Conservation (phyloP, 2,329 filamentous ascomycete species). For the Cladobotryum protrusum region DNA sequence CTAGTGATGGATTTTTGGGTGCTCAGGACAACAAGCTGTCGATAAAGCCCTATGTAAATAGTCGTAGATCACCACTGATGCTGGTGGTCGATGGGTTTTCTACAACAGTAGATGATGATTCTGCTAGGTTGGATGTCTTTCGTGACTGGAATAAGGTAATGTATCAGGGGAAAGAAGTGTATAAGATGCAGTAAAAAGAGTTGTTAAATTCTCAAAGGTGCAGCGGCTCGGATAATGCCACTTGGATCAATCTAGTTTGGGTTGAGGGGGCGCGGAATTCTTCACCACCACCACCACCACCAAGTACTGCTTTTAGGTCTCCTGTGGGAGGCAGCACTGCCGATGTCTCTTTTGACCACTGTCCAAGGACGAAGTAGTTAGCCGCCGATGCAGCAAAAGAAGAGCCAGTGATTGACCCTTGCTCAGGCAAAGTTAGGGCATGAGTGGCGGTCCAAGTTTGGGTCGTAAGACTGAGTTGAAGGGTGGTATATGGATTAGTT, state of each 20-base stretch:
- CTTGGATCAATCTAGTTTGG: conserved; percentile 3
- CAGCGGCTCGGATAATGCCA: conserved; percentile 3
- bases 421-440: conserved; percentile 9
- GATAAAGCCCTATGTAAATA: neutral
- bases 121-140: conserved; percentile 1
- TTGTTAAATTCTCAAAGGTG: neutral
- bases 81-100: neutral
- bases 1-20: too few relatives aligned
- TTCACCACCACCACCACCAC: neutral
- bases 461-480: conserved; percentile 11
- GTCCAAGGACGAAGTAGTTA: conserved; percentile 11
- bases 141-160: neutral
- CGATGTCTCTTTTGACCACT: conserved; percentile 7
- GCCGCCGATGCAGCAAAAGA: conserved; percentile 7
- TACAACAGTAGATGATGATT: neutral
- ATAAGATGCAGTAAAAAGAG: conserved; percentile 1
- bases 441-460: conserved; percentile 11
- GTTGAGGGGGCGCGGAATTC: conserved; percentile 8
- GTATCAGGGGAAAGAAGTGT: conserved; percentile 4
- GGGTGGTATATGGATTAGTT: conserved; percentile 14
- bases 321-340: conserved; percentile 5
- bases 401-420: conserved; percentile 19
- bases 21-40: neutral
- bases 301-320: conserved; percentile 8
- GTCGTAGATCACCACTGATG: conserved; percentile 1